Evolutionary conservation across 2,329 filamentous ascomycete species (phyloP), one percentile per base, ranked within the genome.

Genomic region (Botrytis byssoidea): DNA sequence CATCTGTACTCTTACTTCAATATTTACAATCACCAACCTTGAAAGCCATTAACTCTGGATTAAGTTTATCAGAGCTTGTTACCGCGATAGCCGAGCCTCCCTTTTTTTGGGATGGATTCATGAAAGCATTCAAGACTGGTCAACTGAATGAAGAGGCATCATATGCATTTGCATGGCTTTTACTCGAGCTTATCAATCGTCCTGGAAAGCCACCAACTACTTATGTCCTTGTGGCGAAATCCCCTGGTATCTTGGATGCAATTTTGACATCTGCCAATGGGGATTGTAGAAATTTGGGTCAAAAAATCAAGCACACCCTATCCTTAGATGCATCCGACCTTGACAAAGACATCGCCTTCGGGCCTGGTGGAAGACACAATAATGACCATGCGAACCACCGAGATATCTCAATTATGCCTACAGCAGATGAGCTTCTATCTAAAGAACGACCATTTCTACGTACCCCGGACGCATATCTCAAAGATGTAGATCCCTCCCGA

Each of bases 331-430:
- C 61, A 8, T 77, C 78, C 20, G 72, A 77, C 65, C 63, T 72
- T 9, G 64, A 69, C 48, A 48, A 18, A 25, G 44, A 72, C 29
- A 25, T 10, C 10, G 75, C 76, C 9, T 59, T 63, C 6, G 68
- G 61, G 1, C 86, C 91, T 0, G 92, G 92, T 0, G 91, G 91
- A 0, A 86, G 92, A 0, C 92, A 95, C 76, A 90, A 94, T 80
- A 95, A 95, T 71, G 92, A 94, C 77, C 87, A 87, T 78, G 83
- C 78, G 1, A 85, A 93, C 75, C 90, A 90, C 76, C 85, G 88
- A 0, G 74, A 88, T 0, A 89, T 93, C 48, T 82, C 86, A 3
- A 89, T 94, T 22, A 86, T 88, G 66, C 92, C 92, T 0, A 94
- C 91, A 0, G 80, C 85, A 0, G 88, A 91, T 68, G 92, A 94